These are phyloP conservation scores for Symbiotaphrina buchneri DNA, from an alignment of 495 filamentous ascomycete genomes.

Conservation along the genomic window DNA sequence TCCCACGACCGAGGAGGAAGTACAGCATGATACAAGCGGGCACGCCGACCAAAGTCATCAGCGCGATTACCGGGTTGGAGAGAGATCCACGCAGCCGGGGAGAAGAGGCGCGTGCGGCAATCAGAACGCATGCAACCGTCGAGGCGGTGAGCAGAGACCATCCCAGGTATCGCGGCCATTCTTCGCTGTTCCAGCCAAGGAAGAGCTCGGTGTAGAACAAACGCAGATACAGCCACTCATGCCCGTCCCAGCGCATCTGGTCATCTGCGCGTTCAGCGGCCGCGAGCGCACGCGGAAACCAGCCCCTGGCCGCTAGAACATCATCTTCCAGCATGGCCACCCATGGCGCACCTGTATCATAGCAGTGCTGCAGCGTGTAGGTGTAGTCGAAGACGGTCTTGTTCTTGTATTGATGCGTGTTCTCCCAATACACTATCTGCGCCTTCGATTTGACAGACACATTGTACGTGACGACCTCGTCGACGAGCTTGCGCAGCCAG, in stretches of 20 bases:
- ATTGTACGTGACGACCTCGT: conserved; percentile 23
- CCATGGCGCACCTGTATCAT: conserved; percentile 19
- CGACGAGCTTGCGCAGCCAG: conserved; percentile 23
- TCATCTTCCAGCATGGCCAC: conserved; percentile 33
- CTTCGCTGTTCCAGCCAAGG: conserved; percentile 30
- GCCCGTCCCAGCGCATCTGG: conserved; percentile 4
- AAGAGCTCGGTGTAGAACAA: conserved; percentile 34
- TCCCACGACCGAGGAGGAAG: conserved; percentile 16
- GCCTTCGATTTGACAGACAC: conserved; percentile 6
- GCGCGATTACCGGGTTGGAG: conserved; percentile 7
- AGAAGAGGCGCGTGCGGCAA: conserved; percentile 2
- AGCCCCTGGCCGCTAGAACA: conserved; percentile 23
- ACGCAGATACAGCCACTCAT: conserved; percentile 29
- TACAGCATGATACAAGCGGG: conserved; percentile 14
- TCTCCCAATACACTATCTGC: conserved; percentile 6
- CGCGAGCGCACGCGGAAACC: conserved; percentile 23
- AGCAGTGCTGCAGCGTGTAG: conserved; percentile 21
- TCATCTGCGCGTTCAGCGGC: conserved; percentile 15
- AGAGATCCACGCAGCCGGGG: conserved; percentile 4
- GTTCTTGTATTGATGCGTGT: conserved; percentile 11
- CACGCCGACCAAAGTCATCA: conserved; percentile 7
- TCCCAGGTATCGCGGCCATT: conserved; percentile 19
- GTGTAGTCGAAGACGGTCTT: conserved; percentile 27
- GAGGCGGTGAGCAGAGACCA: conserved; percentile 12
- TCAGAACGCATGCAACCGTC: conserved; percentile 3